Evolutionary conservation across 805 yeast genomes (phyloP).

Genomic region (Zygosaccharomyces bisporus): DNA sequence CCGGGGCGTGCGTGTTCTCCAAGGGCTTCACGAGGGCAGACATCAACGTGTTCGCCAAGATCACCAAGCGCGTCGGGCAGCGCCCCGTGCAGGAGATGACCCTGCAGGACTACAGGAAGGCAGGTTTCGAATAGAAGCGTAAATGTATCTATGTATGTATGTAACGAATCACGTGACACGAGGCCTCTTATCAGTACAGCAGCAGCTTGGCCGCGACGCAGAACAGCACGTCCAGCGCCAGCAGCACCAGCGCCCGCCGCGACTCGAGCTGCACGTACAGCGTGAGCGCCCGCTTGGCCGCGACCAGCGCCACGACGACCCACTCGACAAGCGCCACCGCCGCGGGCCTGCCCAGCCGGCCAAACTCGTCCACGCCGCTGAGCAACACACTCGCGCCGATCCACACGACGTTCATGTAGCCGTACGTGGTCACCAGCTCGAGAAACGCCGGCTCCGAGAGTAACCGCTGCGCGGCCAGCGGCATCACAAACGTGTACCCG

Average conservation of each 20-base stretch:
- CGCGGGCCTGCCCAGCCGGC: background rate
- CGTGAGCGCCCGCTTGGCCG: conserved; percentile 11
- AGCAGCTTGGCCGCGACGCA: conserved; percentile 21
- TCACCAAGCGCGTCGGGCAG: conserved; percentile 13
- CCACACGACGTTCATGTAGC: conserved; percentile 83
- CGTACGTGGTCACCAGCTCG: conserved; percentile 69
- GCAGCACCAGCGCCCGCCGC: conserved; percentile 6
- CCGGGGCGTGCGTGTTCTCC: conserved; percentile 47
- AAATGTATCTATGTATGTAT: background rate
- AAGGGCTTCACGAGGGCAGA: conserved; percentile 46
- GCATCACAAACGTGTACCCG: conserved; percentile 70
- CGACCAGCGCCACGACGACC: conserved; percentile 14
- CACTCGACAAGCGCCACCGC: conserved; percentile 9
- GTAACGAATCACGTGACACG: background rate
- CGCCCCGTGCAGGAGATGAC: conserved; percentile 20
- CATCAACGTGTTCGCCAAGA: conserved; percentile 24
- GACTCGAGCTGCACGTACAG: conserved; percentile 6
- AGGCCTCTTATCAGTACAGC: conserved; percentile 12
- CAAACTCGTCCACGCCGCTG: conserved; percentile 8
- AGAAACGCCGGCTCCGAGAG: conserved; percentile 41
- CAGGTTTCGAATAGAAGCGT: conserved; percentile 15
- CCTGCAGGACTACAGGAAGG: conserved; percentile 20
- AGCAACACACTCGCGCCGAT: conserved; percentile 50
- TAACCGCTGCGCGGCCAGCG: conserved; percentile 38
- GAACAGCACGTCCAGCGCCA: conserved; percentile 21